Percentiles rank a stretch among this genome's conserved stretches.
These are phyloP conservation scores for Graphilbum ipis-grandicollis DNA, from an alignment of 2,329 filamentous ascomycete species.

Conservation along the genomic window DNA sequence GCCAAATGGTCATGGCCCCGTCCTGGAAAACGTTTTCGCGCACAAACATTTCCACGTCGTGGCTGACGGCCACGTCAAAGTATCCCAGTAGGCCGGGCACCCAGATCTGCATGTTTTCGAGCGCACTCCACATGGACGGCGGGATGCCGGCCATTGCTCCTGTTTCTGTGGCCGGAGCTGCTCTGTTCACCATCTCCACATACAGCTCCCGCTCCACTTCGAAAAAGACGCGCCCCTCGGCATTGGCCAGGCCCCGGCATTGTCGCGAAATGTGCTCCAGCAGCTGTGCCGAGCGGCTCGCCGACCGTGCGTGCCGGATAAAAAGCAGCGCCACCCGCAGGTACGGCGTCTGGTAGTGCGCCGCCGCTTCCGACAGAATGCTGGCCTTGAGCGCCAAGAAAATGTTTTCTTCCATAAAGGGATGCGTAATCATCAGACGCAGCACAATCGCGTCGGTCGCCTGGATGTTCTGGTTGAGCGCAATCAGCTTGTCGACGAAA, in stretches of 20 bases:
- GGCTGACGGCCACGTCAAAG: slow-evolving; percentile 23
- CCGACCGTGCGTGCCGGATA: slow-evolving; percentile 22
- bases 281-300: slow-evolving; percentile 19
- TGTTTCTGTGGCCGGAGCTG: neutral
- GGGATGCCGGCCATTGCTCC: neutral
- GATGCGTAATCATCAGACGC: slow-evolving; percentile 34
- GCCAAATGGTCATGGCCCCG: slow-evolving; percentile 14
- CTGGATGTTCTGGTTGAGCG: slow-evolving; percentile 36
- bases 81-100: slow-evolving; percentile 31
- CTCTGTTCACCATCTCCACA: neutral
- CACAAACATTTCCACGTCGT: slow-evolving; percentile 25
- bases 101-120: slow-evolving; percentile 26
- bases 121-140: slow-evolving; percentile 2
- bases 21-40: slow-evolving; percentile 23
- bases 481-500: slow-evolving; percentile 50
- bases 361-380: slow-evolving; percentile 31
- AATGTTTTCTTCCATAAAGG: slow-evolving; percentile 32
- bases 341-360: slow-evolving; percentile 33
- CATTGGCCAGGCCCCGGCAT: slow-evolving; percentile 24
- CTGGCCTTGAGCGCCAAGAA: slow-evolving; percentile 33
- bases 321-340: slow-evolving; percentile 36
- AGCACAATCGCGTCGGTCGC: slow-evolving; percentile 38
- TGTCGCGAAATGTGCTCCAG: slow-evolving; percentile 26
- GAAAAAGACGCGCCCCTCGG: slow-evolving; percentile 31
- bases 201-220: slow-evolving; percentile 22